These are phyloP conservation scores for Fagus crenata DNA, from an alignment of 306 rosid genomes.

Conservation along the genomic window DNA sequence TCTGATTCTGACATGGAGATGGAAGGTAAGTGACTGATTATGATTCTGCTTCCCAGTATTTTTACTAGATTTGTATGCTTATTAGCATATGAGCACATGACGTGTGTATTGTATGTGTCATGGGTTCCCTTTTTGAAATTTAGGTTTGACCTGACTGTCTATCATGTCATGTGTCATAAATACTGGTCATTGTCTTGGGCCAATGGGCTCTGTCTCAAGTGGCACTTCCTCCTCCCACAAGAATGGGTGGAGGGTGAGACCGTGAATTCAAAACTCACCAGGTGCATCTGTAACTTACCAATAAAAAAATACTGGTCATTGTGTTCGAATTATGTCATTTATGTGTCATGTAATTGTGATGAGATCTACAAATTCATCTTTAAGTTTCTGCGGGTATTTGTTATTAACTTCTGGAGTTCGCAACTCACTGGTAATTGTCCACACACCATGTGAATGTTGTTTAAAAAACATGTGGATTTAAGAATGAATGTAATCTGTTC, in stretches of 20 bases:
- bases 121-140: background rate
- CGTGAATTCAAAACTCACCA: too few species aligned
- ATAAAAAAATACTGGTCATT: too few species aligned
- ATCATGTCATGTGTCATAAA: background rate
- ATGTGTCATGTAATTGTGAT: background rate
- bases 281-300: too few species aligned
- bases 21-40: constrained; percentile 68
- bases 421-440: background rate
- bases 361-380: background rate
- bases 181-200: too few species aligned
- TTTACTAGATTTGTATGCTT: background rate
- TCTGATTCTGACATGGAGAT: constrained; percentile 96
- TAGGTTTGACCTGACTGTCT: background rate
- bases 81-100: background rate
- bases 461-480: background rate
- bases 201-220: too few species aligned
- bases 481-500: background rate
- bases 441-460: background rate
- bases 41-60: constrained; percentile 1
- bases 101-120: background rate
- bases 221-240: too few species aligned
- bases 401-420: background rate
- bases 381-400: background rate
- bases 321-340: background rate
- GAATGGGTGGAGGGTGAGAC: too few species aligned